Evolutionary conservation across 306 rosid genomes (phyloP), one percentile per base, ranked within the genome.

Genomic region (Quercus variabilis): DNA sequence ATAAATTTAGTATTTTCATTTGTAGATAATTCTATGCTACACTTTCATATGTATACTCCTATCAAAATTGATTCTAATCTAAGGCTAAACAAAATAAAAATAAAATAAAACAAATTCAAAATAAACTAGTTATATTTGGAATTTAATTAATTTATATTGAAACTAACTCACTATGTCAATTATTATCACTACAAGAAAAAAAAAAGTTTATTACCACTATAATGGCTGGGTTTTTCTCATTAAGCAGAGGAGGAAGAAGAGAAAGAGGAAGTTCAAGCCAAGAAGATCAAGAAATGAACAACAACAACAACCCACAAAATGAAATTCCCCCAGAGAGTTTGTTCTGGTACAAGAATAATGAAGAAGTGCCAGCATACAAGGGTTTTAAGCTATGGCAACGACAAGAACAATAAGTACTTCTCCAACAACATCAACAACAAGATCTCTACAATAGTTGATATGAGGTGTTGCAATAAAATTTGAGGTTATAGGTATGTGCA

Each of bases 201-300:
- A 41, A 41, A 8, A 41, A 1, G 26, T 35, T 6, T 41, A 41
- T 41, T 41, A 41, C 8, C 46, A 41, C 12, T 33, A 69, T 72
- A 85, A 93, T 93, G 97, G 97, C 97, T 49, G 96, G 97, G 70
- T 84, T 95, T 71, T 95, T 95, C 92, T 87, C 96, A 74, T 30
- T 95, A 95, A 92, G 97, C 4, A 74, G 86, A 0, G 78, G 88
- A 17, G 75, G 83, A n/a, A 78, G 90, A 21, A 81, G 89, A 77
- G 84, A 79, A 51, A 23, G 33, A 78, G 54, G 46, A 9, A n/a
- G 14, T 8, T 8, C 18, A 23, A 68, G 25, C 41, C 68, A 82
- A 31, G 82, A 74, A 6, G 74, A 79, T 6, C 41, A 75, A 55
- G 63, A 49, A 20, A 62, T 46, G 4, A 67, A 21, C 72, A 51